Base-by-base conservation (phyloP, 345 rosid species). In the Eucalyptus cladocalyx region DNA sequence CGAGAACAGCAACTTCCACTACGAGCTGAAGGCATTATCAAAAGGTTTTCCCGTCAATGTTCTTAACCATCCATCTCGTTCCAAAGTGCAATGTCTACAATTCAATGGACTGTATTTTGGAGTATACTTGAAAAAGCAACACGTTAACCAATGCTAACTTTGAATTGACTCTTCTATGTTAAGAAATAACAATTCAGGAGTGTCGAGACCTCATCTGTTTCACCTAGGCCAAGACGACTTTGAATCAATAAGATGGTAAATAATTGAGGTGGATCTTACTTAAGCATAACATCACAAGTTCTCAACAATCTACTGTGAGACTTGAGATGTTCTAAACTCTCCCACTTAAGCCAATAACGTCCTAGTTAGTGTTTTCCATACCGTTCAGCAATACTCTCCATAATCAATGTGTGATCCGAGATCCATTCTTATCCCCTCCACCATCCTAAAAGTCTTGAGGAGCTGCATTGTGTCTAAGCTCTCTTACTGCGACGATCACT, bases 401-500 rank as follows among this genome's bases (percentile, higher is more conserved):
- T 21, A 76, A 37, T 76, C 28, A 40, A 76, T 76, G 47, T 76
- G 16, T 40, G 30, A 26, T 76, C 5, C 0, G 1, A 21, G 16
- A 76, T 76, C 5, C 43, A 18, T 72, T 72, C 40, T 10, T 5
- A 19, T 37, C 3, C 26, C 2, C 45, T 34, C 15, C 45, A 21
- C 47, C 9, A 76, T 76, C 9, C 30, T 76, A 21, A 40, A 37
- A 40, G 16, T 13, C 30, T 13, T 0, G 24, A 21, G 9, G 30
- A 76, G 47, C 1, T 6, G 2, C 5, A 76, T 13, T 3, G 0
- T 37, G 8, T 3, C 9, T 76, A 76, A 76, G 28, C 83, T 76
- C 4, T 76, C 5, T 40, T 40, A 7, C 0, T 72, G 15, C 0
- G 1, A 0, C 3, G 2, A 6, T 76, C 83, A 11, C 83, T 76